Base-by-base conservation (phyloP, 352 stramenopile genomes). In the Phytophthora citricola region DNA sequence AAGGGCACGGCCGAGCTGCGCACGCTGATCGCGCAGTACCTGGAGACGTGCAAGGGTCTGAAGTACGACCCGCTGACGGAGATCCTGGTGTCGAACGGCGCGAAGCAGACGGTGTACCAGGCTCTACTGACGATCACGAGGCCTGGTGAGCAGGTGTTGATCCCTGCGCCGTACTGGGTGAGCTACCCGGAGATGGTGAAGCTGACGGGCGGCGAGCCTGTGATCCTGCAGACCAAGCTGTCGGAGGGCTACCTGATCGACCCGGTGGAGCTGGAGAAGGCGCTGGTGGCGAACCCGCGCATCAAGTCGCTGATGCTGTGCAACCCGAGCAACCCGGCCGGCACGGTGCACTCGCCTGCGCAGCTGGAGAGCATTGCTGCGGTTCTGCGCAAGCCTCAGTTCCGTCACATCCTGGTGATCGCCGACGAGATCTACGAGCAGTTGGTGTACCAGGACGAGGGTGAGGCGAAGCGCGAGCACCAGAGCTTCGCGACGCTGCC, bases 131-230 rank as follows among this genome's bases (percentile, higher is more conserved):
- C 93, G 3, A 83, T 97, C n/a, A 97, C 83, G 58, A 88, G 93
- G 32, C 78, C 84, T 12, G 95, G 95, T 3, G 97, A 99, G 71
- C 85, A 98, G 58, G 96, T 99, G 4, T 75, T 99, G 46, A 94
- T 99, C 40, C 97, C 97, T 38, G 91, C 95, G 41, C 97, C 97
- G 12, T 99, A 98, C 81, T 99, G 96, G 96, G 94, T 98, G 27
- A 98, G 88, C 29, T 99, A 99, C 85, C 96, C 96, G 7, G 94
- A 98, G 77, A 99, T 99, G 78, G 93, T 94, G n/a, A 88, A 91
- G 53, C 78, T 99, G 39, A 90, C 89, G 1, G 91, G 87, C 15
- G 96, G 91, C 2, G 85, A 89, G 45, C 90, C 95, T 5, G 78
- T 98, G 8, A 91, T 98, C 54, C 75, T 99, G n/a, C 89, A 93